These are phyloP conservation scores for Clonostachys rosea DNA, from an alignment of 2,329 filamentous ascomycete species.

Conservation along the genomic window DNA sequence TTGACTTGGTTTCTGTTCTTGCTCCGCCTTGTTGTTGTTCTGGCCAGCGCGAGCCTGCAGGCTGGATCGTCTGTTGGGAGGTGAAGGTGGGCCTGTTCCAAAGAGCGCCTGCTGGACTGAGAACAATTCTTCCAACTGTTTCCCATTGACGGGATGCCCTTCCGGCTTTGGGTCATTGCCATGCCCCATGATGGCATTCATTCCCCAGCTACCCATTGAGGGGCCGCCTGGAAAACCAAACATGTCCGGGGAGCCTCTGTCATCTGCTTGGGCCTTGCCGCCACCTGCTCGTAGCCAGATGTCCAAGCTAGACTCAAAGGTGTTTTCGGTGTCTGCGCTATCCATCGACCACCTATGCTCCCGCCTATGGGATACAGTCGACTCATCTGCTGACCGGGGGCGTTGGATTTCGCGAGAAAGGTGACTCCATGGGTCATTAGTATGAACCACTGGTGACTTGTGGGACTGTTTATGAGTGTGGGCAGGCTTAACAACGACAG, in stretches of 20 bases:
- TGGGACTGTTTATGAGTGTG: too few relatives aligned
- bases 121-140: slow-evolving; percentile 41
- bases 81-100: slow-evolving; percentile 33
- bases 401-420: slow-evolving; percentile 15
- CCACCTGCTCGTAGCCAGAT: slow-evolving; percentile 46
- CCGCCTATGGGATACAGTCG: slow-evolving; percentile 30
- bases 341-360: slow-evolving; percentile 39
- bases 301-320: slow-evolving; percentile 45
- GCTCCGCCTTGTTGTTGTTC: slow-evolving; percentile 11
- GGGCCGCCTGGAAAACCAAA: slow-evolving; percentile 44
- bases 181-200: slow-evolving; percentile 40
- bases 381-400: slow-evolving; percentile 42
- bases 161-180: slow-evolving; percentile 4
- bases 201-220: slow-evolving; percentile 36
- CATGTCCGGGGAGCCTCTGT: slow-evolving; percentile 42
- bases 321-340: slow-evolving; percentile 33
- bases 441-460: not conserved
- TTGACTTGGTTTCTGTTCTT: slow-evolving; percentile 9
- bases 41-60: slow-evolving; percentile 40
- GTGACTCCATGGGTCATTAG: not conserved
- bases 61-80: slow-evolving; percentile 49
- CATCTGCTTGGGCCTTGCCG: slow-evolving; percentile 30
- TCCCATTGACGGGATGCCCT: slow-evolving; percentile 13
- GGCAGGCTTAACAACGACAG: not conserved
- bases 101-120: slow-evolving; percentile 32